Evolutionary conservation across 257 asterid species (phyloP), one percentile per base, ranked within the genome.

Genomic region (Craterostigma plantagineum): DNA sequence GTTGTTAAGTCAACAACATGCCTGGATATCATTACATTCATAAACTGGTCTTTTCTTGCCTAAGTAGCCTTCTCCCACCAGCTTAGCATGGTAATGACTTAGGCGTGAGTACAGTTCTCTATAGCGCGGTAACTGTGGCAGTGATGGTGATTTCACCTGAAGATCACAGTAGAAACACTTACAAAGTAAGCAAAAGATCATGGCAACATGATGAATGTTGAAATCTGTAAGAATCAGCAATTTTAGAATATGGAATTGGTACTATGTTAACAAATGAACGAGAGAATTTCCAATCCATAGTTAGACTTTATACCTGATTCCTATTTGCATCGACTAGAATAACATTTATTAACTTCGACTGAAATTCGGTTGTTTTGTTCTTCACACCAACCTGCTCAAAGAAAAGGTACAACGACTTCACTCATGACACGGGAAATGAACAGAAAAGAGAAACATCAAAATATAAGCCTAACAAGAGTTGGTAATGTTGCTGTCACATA

Each of bases 11-110:
- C 2, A 9, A 10, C 9, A 43, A 10, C 16, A 41, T 37, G 80
- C 99, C 95, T 90, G 99, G 41, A 56, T 72, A 12, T 73, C 92
- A 17, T 84, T 83, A 56, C 81, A 84, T 16, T 90, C 96, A 61
- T 79, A 62, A 57, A 80, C 70, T 1, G 99, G 99, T 60, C 99
- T 67, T 62, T 69, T 90, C 70, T 68, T 80, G 49, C 87, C 99
- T 71, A 83, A 62, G 49, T 59, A 90, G 68, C 96, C 79, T 59
- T 90, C 99, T 60, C 92, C 99, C 35, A 90, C 99, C 59, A 90
- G 69, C 61, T 77, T 80, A 38, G 72, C 87, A 57, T 90, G 91
- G 68, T 64, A 71, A 42, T 92, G 83, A 61, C 79, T 80, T 38
- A 90, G 68, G 45, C 58, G 33, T 10, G 92, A 64, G 62, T 67